Evolutionary conservation across 148 eudicot species (phyloP).

Genomic region (Simmondsia chinensis): DNA sequence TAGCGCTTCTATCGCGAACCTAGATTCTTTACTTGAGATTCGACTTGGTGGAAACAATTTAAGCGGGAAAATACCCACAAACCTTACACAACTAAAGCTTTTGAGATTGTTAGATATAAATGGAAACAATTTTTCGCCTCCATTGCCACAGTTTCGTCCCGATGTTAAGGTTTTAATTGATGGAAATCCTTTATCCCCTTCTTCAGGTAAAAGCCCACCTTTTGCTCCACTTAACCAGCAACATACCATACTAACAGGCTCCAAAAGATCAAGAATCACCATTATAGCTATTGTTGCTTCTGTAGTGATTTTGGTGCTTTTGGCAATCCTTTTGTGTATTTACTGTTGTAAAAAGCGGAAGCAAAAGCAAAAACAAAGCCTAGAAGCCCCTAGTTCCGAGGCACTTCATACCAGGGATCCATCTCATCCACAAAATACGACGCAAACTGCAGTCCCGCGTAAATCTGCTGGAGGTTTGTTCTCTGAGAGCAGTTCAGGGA

Average conservation of each 20-base stretch:
- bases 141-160: constrained; percentile 43
- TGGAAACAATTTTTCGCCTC: constrained; percentile 46
- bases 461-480: constrained; percentile 23
- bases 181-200: constrained; percentile 42
- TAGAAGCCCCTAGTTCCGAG: constrained; percentile 19
- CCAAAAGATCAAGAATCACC: constrained; percentile 9
- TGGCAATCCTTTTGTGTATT: constrained; percentile 12
- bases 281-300: constrained; percentile 17
- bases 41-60: constrained; percentile 41
- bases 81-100: constrained; percentile 32
- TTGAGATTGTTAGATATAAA: constrained; percentile 51
- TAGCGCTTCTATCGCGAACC: constrained; percentile 44
- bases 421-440: constrained; percentile 24
- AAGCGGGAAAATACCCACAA: constrained; percentile 33
- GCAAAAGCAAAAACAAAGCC: too few species aligned
- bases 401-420: constrained; percentile 49
- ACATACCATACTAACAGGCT: neutral
- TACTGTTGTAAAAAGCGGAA: constrained; percentile 32
- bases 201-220: constrained; percentile 17
- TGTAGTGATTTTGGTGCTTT: constrained; percentile 10
- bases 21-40: constrained; percentile 38
- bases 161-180: constrained; percentile 27
- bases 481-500: constrained; percentile 19
- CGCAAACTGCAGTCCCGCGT: constrained; percentile 37
- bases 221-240: constrained; percentile 2